A percentile compares a stretch with the other conserved stretches of the same genome.
These are phyloP conservation scores for Suillus variegatus DNA, from an alignment of 768 basidiomycete species.

Conservation along the genomic window DNA sequence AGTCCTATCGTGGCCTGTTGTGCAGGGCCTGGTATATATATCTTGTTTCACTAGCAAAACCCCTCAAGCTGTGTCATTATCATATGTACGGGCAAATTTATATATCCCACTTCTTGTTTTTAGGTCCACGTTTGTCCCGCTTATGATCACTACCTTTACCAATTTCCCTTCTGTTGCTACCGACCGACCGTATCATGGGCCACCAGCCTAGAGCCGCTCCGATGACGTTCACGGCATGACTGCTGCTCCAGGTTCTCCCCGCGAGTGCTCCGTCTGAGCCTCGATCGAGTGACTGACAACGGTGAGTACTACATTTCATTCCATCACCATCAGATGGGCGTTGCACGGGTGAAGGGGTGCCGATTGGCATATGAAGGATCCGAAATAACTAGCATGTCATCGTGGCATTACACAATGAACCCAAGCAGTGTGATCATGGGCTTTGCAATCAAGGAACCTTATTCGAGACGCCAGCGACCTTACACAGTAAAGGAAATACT, in stretches of 20 bases:
- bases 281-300: neutral
- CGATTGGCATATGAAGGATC: slow-evolving; percentile 1
- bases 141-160: slow-evolving; percentile 3
- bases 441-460: slow-evolving; percentile 1
- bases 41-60: neutral
- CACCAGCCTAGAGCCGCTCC: neutral
- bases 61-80: neutral
- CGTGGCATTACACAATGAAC: neutral
- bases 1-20: slow-evolving; percentile 5
- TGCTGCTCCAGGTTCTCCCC: neutral
- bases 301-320: neutral
- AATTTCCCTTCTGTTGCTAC: neutral
- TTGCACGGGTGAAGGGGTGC: neutral
- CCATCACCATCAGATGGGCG: slow-evolving; percentile 2
- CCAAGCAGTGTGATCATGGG: neutral
- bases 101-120: slow-evolving; percentile 4
- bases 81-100: slow-evolving; percentile 7
- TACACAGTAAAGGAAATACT: neutral
- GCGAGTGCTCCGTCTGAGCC: neutral
- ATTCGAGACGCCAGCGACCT: neutral
- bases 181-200: neutral
- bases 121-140: slow-evolving; percentile 17
- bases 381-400: neutral
- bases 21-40: slow-evolving; percentile 1
- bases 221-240: neutral